phyloP scores from a whole-genome alignment of 2,329 filamentous ascomycete species.

The Diaporthe vaccinii region DNA sequence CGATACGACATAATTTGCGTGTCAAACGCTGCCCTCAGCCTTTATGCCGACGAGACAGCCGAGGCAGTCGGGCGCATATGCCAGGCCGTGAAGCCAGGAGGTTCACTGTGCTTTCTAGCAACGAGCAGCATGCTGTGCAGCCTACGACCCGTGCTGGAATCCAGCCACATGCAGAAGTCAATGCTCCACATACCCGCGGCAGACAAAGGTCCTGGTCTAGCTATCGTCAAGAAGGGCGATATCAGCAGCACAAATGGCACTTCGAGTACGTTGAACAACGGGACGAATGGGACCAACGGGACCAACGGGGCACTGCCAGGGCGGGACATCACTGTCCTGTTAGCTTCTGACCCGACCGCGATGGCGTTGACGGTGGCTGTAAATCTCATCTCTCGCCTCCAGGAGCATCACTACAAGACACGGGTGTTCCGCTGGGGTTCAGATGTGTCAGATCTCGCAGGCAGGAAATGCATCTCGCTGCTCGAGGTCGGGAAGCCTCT shows the following conservation, averaged over 20 bases:
- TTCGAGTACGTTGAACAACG: background rate
- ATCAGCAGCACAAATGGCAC: constrained; percentile 7
- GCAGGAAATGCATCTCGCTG: constrained; percentile 7
- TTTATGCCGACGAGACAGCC: background rate
- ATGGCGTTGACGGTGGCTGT: background rate
- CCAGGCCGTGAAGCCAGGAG: background rate
- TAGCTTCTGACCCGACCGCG: constrained; percentile 24
- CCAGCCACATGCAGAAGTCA: background rate
- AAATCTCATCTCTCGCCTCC: constrained; percentile 1
- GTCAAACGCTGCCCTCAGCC: background rate
- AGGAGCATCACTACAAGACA: background rate
- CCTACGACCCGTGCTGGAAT: background rate
- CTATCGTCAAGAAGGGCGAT: background rate
- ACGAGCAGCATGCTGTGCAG: background rate
- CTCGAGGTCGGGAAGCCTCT: background rate
- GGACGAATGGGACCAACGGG: constrained; percentile 14
- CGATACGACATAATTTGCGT: background rate
- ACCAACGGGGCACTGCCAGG: background rate
- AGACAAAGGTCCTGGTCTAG: constrained; percentile 7
- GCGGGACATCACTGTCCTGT: constrained; percentile 32
- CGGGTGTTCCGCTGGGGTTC: background rate
- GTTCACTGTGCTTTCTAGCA: background rate
- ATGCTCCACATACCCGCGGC: background rate
- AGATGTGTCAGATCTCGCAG: background rate
- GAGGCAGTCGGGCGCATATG: background rate